These are phyloP conservation scores for Leptodontidium sp. DNA, from an alignment of 2,329 filamentous ascomycete species.

Conservation along the genomic window DNA sequence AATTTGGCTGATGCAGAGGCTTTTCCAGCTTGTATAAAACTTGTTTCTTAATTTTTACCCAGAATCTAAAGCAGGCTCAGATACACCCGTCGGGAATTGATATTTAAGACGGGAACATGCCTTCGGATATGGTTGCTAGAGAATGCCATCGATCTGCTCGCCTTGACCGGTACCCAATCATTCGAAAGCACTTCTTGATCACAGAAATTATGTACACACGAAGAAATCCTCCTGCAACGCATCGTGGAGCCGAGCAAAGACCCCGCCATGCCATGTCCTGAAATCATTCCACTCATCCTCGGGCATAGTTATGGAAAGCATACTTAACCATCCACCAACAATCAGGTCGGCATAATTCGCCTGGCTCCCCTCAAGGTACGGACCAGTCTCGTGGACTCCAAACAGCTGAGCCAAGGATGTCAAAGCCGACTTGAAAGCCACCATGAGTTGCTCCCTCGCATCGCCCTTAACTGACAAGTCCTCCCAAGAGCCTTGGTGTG, in stretches of 20 bases:
- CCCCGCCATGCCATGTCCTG: slow-evolving; percentile 28
- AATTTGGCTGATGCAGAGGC: too few relatives aligned
- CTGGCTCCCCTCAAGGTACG: slow-evolving; percentile 34
- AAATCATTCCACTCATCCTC: slow-evolving; percentile 27
- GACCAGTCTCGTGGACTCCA: slow-evolving; percentile 46
- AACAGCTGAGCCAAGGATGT: slow-evolving; percentile 48
- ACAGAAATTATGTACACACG: slow-evolving; percentile 5
- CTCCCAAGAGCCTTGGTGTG: slow-evolving; percentile 56
- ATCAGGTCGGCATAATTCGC: slow-evolving; percentile 54
- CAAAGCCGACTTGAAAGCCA: slow-evolving; percentile 49
- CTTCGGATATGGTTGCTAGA: too few relatives aligned
- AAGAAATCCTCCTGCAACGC: slow-evolving; percentile 28
- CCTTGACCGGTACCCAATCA: too few relatives aligned
- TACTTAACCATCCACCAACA: slow-evolving; percentile 52
- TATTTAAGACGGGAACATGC: too few relatives aligned
- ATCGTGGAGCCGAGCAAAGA: slow-evolving; percentile 29
- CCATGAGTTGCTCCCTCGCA: neutral
- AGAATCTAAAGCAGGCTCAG: too few relatives aligned
- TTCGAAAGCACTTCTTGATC: too few relatives aligned
- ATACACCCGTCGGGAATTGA: too few relatives aligned
- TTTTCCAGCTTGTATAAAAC: too few relatives aligned
- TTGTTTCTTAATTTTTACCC: too few relatives aligned
- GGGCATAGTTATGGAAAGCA: slow-evolving; percentile 35
- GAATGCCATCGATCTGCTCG: too few relatives aligned
- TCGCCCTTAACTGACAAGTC: slow-evolving; percentile 44